phyloP scores from a whole-genome alignment of 1,284 basidiomycete genomes.

The Earliella scabrosa region DNA sequence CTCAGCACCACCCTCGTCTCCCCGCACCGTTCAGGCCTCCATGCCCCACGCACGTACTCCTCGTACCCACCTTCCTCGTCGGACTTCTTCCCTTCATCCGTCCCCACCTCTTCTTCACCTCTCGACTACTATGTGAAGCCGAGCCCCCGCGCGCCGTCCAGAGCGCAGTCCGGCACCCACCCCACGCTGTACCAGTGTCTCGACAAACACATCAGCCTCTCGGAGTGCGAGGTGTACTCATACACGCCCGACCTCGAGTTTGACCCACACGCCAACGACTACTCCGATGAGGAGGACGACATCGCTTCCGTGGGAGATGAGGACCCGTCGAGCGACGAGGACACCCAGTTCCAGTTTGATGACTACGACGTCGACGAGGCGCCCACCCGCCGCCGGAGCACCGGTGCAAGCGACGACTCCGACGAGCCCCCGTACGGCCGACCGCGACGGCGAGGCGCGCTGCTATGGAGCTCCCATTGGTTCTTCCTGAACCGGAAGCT shows the following conservation, averaged over 20 bases:
- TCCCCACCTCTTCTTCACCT: constrained; percentile 72
- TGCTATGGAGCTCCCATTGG: constrained; percentile 97
- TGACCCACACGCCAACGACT: constrained; percentile 90
- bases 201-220: constrained; percentile 88
- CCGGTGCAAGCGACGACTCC: constrained; percentile 37
- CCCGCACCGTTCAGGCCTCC: constrained; percentile 63
- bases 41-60: constrained; percentile 77
- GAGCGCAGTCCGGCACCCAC: constrained; percentile 57
- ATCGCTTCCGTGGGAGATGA: constrained; percentile 60
- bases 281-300: constrained; percentile 79
- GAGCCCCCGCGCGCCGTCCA: constrained; percentile 65
- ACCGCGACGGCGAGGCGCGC: constrained; percentile 61
- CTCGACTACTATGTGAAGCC: constrained; percentile 52
- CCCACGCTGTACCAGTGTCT: constrained; percentile 87
- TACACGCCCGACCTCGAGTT: constrained; percentile 94
- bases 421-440: constrained; percentile 14
- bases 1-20: constrained; percentile 80
- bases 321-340: constrained; percentile 59
- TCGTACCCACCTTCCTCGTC: constrained; percentile 77
- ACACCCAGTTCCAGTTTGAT: constrained; percentile 78
- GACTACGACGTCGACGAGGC: constrained; percentile 76
- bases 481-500: constrained; percentile 95
- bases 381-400: constrained; percentile 43
- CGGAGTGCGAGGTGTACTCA: constrained; percentile 95
- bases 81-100: constrained; percentile 74